phyloP scores from a whole-genome alignment of 768 basidiomycete species.

The Strobilomyces dryophilus region DNA sequence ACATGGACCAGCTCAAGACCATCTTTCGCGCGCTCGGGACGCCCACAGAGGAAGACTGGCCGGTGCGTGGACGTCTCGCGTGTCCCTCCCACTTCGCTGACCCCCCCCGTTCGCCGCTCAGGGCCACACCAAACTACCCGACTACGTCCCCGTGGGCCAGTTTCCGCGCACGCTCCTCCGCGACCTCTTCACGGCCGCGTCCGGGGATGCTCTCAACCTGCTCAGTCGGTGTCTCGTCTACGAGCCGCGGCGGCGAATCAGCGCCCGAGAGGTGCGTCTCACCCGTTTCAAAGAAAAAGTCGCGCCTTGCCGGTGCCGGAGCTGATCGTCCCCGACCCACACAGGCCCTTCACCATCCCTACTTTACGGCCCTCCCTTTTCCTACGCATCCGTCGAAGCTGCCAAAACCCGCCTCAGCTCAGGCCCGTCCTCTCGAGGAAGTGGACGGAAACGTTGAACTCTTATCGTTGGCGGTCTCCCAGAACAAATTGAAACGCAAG shows the following conservation, averaged over 20 bases:
- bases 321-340: not conserved
- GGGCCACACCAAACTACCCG: constrained; percentile 89
- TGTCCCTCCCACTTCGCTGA: not conserved
- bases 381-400: constrained; percentile 87
- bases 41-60: constrained; percentile 97
- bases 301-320: not conserved
- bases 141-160: constrained; percentile 83
- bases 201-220: constrained; percentile 78
- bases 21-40: constrained; percentile 94
- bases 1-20: constrained; percentile 95
- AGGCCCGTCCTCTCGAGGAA: constrained; percentile 65
- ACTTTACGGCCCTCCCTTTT: constrained; percentile 82
- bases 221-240: constrained; percentile 76
- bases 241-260: constrained; percentile 80
- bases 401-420: constrained; percentile 60
- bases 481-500: constrained; percentile 67
- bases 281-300: not conserved
- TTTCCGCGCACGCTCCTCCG: constrained; percentile 81
- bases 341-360: constrained; percentile 82
- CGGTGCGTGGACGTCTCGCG: constrained; percentile 47
- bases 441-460: constrained; percentile 70
- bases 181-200: constrained; percentile 89
- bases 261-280: constrained; percentile 66
- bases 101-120: constrained; percentile 29
- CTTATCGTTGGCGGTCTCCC: constrained; percentile 40